A percentile compares a stretch with the other conserved stretches of the same genome.
These are phyloP conservation scores for Chrysoporthe deuterocubensis DNA, from an alignment of 2,329 filamentous ascomycete species.

Conservation along the genomic window DNA sequence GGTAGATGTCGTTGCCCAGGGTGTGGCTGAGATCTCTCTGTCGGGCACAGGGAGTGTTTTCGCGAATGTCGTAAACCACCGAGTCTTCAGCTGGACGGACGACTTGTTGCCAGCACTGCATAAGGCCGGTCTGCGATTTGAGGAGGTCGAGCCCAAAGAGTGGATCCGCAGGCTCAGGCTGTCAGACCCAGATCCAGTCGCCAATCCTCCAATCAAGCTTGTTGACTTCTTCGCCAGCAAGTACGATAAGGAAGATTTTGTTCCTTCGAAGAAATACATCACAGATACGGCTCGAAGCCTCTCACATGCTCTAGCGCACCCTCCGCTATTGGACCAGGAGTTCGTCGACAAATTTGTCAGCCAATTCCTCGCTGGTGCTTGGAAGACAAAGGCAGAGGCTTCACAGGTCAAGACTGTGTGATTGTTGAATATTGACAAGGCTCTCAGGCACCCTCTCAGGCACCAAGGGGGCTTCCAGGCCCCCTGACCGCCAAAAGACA, in stretches of 20 bases:
- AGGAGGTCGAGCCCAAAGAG: conserved; percentile 46
- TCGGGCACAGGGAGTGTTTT: conserved; percentile 40
- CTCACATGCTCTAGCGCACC: conserved; percentile 48
- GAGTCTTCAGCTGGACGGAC: conserved; percentile 52
- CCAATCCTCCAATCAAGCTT: conserved; percentile 57
- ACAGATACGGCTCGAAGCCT: conserved; percentile 45
- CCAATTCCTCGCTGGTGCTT: conserved; percentile 42
- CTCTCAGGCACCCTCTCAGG: too few species aligned
- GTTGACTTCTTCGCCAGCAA: conserved; percentile 56
- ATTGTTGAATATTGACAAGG: too few species aligned
- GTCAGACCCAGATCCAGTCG: conserved; percentile 48
- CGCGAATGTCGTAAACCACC: conserved; percentile 53
- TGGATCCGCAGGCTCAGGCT: conserved; percentile 49
- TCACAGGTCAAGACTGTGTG: too few species aligned
- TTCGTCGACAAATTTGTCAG: conserved; percentile 45
- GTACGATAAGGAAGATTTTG: conserved; percentile 52
- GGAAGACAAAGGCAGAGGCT: conserved; percentile 33
- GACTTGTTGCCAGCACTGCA: conserved; percentile 55
- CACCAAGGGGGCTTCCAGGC: too few species aligned
- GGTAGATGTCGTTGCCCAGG: conserved; percentile 48
- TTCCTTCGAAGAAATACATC: conserved; percentile 45
- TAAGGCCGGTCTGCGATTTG: conserved; percentile 49
- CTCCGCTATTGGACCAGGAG: conserved; percentile 38
- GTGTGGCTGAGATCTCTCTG: conserved; percentile 44
- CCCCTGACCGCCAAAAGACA: too few species aligned